These are phyloP conservation scores for Eutreptiella sp. DNA, from an alignment of 208 protist species.

Conservation along the genomic window DNA sequence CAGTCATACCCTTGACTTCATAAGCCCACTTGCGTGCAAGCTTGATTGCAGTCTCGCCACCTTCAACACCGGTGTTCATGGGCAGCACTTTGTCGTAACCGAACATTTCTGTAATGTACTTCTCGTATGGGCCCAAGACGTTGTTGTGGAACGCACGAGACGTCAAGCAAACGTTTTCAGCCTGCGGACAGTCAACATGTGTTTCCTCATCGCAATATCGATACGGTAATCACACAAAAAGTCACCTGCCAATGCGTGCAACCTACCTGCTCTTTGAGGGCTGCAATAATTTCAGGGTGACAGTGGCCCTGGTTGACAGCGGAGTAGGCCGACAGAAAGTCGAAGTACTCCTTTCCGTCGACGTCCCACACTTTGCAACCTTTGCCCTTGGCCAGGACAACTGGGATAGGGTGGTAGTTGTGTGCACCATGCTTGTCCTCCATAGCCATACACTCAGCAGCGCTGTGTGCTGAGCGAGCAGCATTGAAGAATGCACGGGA, in stretches of 20 bases:
- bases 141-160: conserved; percentile 70
- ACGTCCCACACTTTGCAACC: conserved; percentile 74
- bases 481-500: too few species aligned
- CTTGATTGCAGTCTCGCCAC: conserved; percentile 81
- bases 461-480: too few species aligned
- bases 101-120: conserved; percentile 53
- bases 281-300: conserved; percentile 74
- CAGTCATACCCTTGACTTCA: conserved; percentile 58
- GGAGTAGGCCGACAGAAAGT: conserved; percentile 72
- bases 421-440: conserved; percentile 16
- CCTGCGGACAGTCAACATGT: too few species aligned
- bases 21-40: conserved; percentile 81
- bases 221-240: not conserved
- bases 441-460: conserved; percentile 11
- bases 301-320: conserved; percentile 88
- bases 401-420: conserved; percentile 29
- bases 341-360: conserved; percentile 75
- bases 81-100: conserved; percentile 73
- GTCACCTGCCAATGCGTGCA: too few species aligned
- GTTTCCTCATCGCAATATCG: not conserved
- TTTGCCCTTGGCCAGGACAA: conserved; percentile 53
- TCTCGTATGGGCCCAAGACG: conserved; percentile 45
- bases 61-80: conserved; percentile 84
- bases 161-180: conserved; percentile 45
- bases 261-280: conserved; percentile 60